A percentile compares a stretch with the other conserved stretches of the same genome.
These are phyloP conservation scores for Triglochin maritima DNA, from an alignment of 106 monocot genomes.

Conservation along the genomic window DNA sequence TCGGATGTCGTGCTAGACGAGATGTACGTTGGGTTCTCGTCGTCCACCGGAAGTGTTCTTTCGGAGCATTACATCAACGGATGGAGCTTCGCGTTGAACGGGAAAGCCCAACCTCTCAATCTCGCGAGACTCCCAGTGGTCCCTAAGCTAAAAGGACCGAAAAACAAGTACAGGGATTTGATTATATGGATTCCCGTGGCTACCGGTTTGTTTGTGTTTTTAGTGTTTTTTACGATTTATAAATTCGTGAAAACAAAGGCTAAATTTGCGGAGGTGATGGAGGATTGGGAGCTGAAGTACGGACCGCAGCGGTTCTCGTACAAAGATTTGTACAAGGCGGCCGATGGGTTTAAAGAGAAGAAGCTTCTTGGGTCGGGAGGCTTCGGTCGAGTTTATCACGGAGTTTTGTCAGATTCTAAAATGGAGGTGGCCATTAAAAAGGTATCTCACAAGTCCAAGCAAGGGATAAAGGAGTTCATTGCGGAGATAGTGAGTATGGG, in stretches of 20 bases:
- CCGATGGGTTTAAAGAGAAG: too few relatives aligned
- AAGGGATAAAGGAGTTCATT: conserved; percentile 9
- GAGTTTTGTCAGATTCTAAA: background rate
- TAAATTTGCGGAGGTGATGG: conserved; percentile 2
- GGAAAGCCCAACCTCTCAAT: background rate
- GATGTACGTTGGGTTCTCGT: too few relatives aligned
- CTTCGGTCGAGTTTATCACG: conserved; percentile 7
- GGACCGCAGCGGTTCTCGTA: background rate
- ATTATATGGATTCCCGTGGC: background rate
- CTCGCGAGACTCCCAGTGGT: conserved; percentile 4
- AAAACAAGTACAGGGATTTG: background rate
- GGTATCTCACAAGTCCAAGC: conserved; percentile 6
- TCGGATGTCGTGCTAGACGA: too few relatives aligned
- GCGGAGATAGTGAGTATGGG: conserved; percentile 12
- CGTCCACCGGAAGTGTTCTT: background rate
- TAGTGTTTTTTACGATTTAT: background rate
- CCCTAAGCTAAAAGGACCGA: background rate
- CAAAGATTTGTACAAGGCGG: conserved; percentile 4
- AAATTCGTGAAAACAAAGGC: background rate
- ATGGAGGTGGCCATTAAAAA: conserved; percentile 6
- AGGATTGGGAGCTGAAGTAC: conserved; percentile 9
- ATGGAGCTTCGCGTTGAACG: conserved; percentile 11
- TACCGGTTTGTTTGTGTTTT: background rate
- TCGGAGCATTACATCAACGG: conserved; percentile 3
- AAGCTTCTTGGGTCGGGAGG: conserved; percentile 5